phyloP scores from a whole-genome alignment of 2,329 filamentous ascomycete species.

The Talaromyces piceae region DNA sequence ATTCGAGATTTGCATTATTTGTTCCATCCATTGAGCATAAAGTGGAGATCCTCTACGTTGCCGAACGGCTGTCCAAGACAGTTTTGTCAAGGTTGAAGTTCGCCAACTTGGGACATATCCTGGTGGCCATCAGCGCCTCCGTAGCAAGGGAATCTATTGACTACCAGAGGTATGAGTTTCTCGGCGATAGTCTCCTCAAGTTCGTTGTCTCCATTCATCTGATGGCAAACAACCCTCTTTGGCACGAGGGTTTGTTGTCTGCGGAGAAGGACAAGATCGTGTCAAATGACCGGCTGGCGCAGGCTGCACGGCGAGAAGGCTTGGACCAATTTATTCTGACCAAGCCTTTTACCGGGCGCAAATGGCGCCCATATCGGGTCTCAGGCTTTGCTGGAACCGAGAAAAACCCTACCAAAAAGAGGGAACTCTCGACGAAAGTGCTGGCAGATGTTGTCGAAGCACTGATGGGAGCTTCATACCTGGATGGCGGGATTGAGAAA shows the following conservation, averaged over 20 bases:
- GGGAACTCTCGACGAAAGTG: constrained; percentile 62
- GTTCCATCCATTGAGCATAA: constrained; percentile 66
- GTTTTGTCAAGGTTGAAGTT: constrained; percentile 50
- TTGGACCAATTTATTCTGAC: constrained; percentile 68
- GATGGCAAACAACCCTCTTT: constrained; percentile 51
- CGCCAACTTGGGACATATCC: constrained; percentile 47
- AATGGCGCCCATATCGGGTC: constrained; percentile 64
- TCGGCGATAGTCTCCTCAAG: constrained; percentile 81
- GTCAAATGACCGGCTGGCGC: constrained; percentile 65
- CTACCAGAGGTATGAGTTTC: constrained; percentile 79
- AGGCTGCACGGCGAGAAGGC: constrained; percentile 54
- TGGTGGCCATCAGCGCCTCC: constrained; percentile 64
- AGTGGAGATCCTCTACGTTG: constrained; percentile 59
- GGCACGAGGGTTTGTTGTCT: constrained; percentile 71
- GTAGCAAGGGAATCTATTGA: constrained; percentile 54
- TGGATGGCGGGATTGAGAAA: constrained; percentile 59
- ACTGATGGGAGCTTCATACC: constrained; percentile 66
- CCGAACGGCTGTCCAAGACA: constrained; percentile 50
- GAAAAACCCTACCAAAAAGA: constrained; percentile 16
- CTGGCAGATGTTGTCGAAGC: constrained; percentile 85
- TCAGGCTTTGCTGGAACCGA: constrained; percentile 27
- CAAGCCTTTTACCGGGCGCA: constrained; percentile 57
- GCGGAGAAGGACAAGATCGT: constrained; percentile 61
- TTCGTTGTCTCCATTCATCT: constrained; percentile 62
- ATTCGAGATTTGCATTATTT: constrained; percentile 49